phyloP scores from a whole-genome alignment of 495 filamentous ascomycete species.

The Podospora sp. region DNA sequence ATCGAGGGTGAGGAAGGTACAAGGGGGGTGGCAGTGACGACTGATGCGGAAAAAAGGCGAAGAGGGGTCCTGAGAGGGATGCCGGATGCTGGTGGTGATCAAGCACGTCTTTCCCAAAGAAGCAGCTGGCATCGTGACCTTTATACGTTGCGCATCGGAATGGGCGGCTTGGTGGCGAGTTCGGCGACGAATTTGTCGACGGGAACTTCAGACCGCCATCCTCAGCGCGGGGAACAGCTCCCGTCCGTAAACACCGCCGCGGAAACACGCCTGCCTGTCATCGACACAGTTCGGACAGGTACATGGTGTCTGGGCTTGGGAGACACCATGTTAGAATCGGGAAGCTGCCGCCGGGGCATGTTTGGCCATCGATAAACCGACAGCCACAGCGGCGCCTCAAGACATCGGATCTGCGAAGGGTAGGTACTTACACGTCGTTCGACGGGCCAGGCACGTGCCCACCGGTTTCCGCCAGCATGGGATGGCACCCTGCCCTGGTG shows the following conservation, averaged over 20 bases:
- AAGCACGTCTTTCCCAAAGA: not conserved
- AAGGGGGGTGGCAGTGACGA: conserved; percentile 1
- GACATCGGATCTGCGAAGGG: not conserved
- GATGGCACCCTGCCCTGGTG: not conserved
- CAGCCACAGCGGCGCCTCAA: not conserved
- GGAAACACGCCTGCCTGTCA: not conserved
- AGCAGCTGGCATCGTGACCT: not conserved
- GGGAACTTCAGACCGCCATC: not conserved
- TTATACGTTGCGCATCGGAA: not conserved
- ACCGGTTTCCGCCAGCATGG: conserved; percentile 16
- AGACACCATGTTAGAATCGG: not conserved
- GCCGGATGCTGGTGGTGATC: conserved; percentile 14
- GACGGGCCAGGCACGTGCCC: conserved; percentile 7
- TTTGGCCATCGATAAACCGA: not conserved
- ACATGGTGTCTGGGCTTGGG: not conserved
- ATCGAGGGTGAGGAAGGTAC: conserved; percentile 1
- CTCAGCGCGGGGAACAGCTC: not conserved
- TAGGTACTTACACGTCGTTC: not conserved
- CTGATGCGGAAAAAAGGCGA: not conserved
- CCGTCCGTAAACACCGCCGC: not conserved
- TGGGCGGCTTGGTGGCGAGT: not conserved
- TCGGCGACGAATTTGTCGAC: not conserved
- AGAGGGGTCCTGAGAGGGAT: conserved; percentile 1
- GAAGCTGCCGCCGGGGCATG: not conserved
- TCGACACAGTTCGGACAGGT: not conserved